Conservation (phyloP, 2,329 filamentous ascomycete genomes). For the Arthroderma sp. region DNA sequence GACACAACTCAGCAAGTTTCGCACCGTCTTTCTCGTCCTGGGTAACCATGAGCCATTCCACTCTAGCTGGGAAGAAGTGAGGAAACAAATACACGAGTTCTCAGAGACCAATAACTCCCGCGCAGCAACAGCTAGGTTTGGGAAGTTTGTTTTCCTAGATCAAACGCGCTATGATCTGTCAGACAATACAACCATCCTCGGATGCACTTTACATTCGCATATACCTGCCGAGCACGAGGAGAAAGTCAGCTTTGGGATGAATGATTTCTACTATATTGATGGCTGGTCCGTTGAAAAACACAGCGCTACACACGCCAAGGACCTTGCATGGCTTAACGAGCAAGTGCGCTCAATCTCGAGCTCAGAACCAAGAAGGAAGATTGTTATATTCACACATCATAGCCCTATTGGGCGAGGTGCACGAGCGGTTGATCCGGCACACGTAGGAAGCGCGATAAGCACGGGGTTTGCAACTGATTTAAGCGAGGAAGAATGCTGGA, state of each 20-base stretch:
- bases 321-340: conserved; percentile 28
- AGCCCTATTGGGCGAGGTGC: conserved; percentile 18
- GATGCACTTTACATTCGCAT: conserved; percentile 39
- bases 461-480: conserved; percentile 34
- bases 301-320: conserved; percentile 18
- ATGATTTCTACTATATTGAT: conserved; percentile 40
- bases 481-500: conserved; percentile 26
- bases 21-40: conserved; percentile 38
- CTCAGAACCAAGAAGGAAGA: conserved; percentile 21
- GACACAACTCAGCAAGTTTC: conserved; percentile 37
- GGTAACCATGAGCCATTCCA: conserved; percentile 47
- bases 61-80: conserved; percentile 17
- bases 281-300: conserved; percentile 24
- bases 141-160: conserved; percentile 31
- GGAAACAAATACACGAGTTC: conserved; percentile 15
- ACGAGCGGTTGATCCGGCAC: conserved; percentile 19
- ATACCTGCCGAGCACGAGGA: conserved; percentile 27
- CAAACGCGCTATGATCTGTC: conserved; percentile 27
- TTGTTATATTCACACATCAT: conserved; percentile 29
- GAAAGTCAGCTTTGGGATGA: conserved; percentile 32
- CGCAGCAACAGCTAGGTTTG: conserved; percentile 8
- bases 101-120: conserved; percentile 12
- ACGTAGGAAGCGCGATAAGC: conserved; percentile 20
- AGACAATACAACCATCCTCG: conserved; percentile 27
- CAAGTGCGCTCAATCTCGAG: conserved; percentile 20